Base-by-base conservation (phyloP, 495 filamentous ascomycete genomes). In the Penicillium arizonense region DNA sequence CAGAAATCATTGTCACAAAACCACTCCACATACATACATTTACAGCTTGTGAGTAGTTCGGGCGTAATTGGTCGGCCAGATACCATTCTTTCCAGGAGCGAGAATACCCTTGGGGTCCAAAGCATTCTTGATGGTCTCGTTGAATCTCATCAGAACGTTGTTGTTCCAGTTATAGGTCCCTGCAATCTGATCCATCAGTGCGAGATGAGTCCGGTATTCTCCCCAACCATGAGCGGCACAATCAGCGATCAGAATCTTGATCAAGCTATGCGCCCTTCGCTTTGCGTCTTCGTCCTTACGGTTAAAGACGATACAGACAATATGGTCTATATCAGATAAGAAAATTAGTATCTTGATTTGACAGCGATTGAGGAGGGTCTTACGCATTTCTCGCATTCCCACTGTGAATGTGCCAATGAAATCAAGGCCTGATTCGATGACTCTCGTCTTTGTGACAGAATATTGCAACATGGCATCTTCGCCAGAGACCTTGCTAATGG, bases 91-190 rank as follows among this genome's bases (percentile, higher is more conserved):
- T 0, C 82, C 82, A 0, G 82, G 80, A 3, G 78, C 74, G 44
- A 84, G 55, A 38, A 84, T 82, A 0, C 79, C 77, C 44, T 83
- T 83, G 4, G 79, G 80, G 64, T 84, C 82, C n/a, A 84, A 54
- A 13, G 77, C 73, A 50, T 85, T 73, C 69, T 83, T 83, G 10
- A 83, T 50, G 32, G 50, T 69, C 71, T 83, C 76, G 49, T 80
- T 79, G 33, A 82, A 70, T 45, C 68, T 67, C 75, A 77, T 77
- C 46, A 78, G 51, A 4, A 76, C 75, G 20, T 73, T 68, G 44
- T 80, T 69, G 52, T 79, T 79, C 67, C 70, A 84, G 38, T 63
- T 74, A 58, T 85, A 86, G n/a, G 79, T 82, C 11, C 63, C 70
- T 0, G 78, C 76, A 10, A 86, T 74, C 63, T 82, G 80, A 57